Evolutionary conservation across 1,284 basidiomycete species (phyloP).

Genomic region (Microbotryum lychnidis-dioicae): DNA sequence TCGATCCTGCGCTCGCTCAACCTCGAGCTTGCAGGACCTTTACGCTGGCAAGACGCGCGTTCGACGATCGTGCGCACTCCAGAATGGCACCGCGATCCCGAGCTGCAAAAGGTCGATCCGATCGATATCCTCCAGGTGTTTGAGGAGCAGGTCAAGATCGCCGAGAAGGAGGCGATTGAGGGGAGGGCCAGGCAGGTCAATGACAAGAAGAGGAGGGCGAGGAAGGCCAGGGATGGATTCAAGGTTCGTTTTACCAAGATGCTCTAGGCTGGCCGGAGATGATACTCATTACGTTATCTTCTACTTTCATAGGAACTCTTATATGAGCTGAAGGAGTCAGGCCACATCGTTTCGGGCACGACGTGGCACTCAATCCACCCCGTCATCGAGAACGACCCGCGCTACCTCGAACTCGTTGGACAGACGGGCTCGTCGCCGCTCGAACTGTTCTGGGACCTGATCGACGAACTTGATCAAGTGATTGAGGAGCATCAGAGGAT

Average conservation of each 20-base stretch:
- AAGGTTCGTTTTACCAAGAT: constrained; percentile 47
- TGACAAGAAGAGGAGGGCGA: constrained; percentile 70
- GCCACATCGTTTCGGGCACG: constrained; percentile 66
- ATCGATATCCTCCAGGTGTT: constrained; percentile 83
- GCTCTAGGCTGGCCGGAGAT: too few relatives aligned
- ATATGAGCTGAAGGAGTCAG: constrained; percentile 55
- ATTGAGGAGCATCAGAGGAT: constrained; percentile 65
- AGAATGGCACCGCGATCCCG: constrained; percentile 63
- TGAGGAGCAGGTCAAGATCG: constrained; percentile 78
- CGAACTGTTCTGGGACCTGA: constrained; percentile 90
- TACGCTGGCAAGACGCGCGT: constrained; percentile 77
- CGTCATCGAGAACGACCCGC: constrained; percentile 61
- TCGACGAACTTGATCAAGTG: constrained; percentile 76
- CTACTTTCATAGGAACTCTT: constrained; percentile 52
- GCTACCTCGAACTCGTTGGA: constrained; percentile 79
- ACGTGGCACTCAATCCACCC: constrained; percentile 89
- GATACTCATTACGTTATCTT: too few relatives aligned
- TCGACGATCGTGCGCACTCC: constrained; percentile 63
- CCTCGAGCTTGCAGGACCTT: constrained; percentile 75
- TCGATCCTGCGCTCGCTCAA: constrained; percentile 38
- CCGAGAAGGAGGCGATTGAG: constrained; percentile 80
- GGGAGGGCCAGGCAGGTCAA: constrained; percentile 65
- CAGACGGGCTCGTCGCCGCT: constrained; percentile 79
- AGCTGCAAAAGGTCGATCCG: constrained; percentile 70
- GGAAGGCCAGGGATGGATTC: constrained; percentile 82